Evolutionary conservation across 352 stramenopile genomes (phyloP), one percentile per base, ranked within the genome.

Genomic region (Globisporangium orthogonon): DNA sequence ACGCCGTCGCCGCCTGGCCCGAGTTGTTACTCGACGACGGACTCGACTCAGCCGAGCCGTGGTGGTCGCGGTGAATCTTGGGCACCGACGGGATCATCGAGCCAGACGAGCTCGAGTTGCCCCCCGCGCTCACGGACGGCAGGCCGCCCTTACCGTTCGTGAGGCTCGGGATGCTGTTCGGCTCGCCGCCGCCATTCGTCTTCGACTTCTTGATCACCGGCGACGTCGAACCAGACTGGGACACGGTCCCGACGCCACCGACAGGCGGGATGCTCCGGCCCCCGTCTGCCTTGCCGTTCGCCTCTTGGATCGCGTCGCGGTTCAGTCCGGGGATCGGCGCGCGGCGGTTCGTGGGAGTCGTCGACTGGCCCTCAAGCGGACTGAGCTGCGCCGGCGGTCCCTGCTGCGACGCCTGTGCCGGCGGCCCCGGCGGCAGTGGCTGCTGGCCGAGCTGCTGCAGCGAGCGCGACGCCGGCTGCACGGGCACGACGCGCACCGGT

Each of bases 131-230:
- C n/a, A 89, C 74, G 3, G 74, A 72, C 9, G 79, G 73, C 43
- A 89, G 64, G 11, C 65, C 50, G 18, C 63, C 66, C 59, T 90
- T 91, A 23, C 78, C 80, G 61, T 91, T 93, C 6, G 75, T 76
- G 33, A 90, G 53, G 35, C 77, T 89, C 7, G 80, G 77, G 43
- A 90, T 89, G 52, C 58, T 71, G 51, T 65, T 78, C 18, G 63
- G 56, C 17, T 86, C 73, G 13, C 45, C 50, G 0, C 61, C 62
- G 10, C 73, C 74, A 51, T 79, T 87, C 4, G 77, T 69, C 63
- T 93, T 93, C 10, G 76, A 71, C 62, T 93, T 93, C 69, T 93
- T 93, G 23, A 82, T 62, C 3, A 84, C 83, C 0, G 83, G 83
- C 15, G 76, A 86, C 23, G 77, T 83, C 31, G 62, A 69, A 4